Conservation (phyloP, 2,329 filamentous ascomycete genomes). For the Penicillium sp. region DNA sequence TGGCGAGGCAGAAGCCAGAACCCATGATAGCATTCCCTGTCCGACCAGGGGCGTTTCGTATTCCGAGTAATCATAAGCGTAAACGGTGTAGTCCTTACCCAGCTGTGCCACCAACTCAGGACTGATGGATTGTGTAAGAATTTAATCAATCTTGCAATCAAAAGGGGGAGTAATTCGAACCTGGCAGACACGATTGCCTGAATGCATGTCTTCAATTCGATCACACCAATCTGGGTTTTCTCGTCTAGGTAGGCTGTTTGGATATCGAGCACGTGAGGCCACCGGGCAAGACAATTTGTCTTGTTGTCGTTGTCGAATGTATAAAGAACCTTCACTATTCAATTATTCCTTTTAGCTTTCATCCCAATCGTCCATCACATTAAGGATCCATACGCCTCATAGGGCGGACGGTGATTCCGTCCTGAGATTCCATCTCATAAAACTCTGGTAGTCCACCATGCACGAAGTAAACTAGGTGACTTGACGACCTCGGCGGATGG, state of each 20-base stretch:
- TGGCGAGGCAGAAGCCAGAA: constrained; percentile 66
- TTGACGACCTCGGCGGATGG: background rate
- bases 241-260: constrained; percentile 83
- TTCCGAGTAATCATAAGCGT: constrained; percentile 96
- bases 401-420: constrained; percentile 62
- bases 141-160: background rate
- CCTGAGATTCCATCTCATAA: constrained; percentile 48
- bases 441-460: constrained; percentile 35
- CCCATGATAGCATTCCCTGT: constrained; percentile 91
- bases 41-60: constrained; percentile 90
- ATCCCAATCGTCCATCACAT: background rate
- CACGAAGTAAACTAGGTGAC: constrained; percentile 18
- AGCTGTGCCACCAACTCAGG: constrained; percentile 80
- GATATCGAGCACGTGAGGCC: constrained; percentile 77
- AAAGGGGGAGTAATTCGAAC: constrained; percentile 42
- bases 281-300: constrained; percentile 85
- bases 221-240: constrained; percentile 77
- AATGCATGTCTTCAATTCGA: constrained; percentile 85
- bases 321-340: constrained; percentile 90
- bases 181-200: constrained; percentile 73
- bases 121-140: constrained; percentile 52
- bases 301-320: constrained; percentile 90
- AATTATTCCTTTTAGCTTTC: constrained; percentile 19
- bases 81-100: constrained; percentile 89
- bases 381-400: constrained; percentile 66